phyloP scores from a whole-genome alignment of 306 rosid species.

The Acmispon strigosus region DNA sequence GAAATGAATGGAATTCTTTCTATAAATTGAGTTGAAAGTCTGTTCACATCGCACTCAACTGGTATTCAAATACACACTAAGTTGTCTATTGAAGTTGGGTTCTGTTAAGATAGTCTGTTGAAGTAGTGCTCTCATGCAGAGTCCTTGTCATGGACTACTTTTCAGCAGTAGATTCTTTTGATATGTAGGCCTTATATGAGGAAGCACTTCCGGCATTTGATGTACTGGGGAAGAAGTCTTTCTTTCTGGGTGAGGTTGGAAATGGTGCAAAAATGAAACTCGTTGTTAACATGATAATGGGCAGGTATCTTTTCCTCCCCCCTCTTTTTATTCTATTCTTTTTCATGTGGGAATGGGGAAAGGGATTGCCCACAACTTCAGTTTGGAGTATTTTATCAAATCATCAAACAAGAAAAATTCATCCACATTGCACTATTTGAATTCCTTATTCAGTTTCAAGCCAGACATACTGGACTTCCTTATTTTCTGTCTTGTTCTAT shows the following conservation, averaged over 20 bases:
- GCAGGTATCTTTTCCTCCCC: constrained; percentile 48
- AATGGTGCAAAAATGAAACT: constrained; percentile 97
- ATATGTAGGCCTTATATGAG: constrained; percentile 54
- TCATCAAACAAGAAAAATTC: not conserved
- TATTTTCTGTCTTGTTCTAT: constrained; percentile 2
- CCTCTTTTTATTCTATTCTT: not conserved
- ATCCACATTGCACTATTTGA: not conserved
- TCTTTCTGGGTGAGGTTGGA: constrained; percentile 87
- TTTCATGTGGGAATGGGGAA: not conserved
- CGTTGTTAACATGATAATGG: constrained; percentile 96
- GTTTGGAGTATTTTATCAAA: constrained; percentile 10
- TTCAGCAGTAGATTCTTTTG: constrained; percentile 9
- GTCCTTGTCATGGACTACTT: not conserved
- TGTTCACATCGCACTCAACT: no score
- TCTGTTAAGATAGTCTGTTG: not conserved
- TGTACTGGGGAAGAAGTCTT: constrained; percentile 76
- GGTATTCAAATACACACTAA: no score
- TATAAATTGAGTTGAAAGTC: no score
- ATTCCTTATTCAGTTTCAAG: not conserved
- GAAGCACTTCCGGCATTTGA: constrained; percentile 62
- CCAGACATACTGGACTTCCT: not conserved
- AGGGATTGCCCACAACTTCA: not conserved
- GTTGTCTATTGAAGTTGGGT: not conserved
- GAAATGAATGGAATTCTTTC: no score
- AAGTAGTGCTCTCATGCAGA: not conserved